Conservation (phyloP, 495 filamentous ascomycete genomes). For the Elaphomyces granulatus region DNA sequence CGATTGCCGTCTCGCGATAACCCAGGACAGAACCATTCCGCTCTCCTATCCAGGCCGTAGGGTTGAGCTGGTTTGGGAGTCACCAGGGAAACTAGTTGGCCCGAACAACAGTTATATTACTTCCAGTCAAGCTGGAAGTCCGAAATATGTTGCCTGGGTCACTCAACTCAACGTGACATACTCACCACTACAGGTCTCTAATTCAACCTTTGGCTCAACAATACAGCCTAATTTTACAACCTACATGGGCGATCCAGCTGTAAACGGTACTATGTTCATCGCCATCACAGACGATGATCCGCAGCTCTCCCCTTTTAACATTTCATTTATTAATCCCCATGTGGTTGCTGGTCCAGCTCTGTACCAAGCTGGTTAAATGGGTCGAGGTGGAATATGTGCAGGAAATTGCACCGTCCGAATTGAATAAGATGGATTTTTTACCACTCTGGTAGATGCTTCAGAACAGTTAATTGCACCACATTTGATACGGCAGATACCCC, state of each 20-base stretch:
- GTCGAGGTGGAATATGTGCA: too few species aligned
- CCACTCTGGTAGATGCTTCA: too few species aligned
- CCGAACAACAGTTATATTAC: conserved; percentile 77
- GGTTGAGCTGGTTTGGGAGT: conserved; percentile 60
- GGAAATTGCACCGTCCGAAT: too few species aligned
- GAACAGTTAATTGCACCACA: too few species aligned
- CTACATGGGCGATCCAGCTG: conserved; percentile 48
- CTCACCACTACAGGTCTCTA: conserved; percentile 43
- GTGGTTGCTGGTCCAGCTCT: conserved; percentile 58
- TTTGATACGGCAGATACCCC: too few species aligned
- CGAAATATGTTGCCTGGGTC: conserved; percentile 62
- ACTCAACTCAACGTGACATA: conserved; percentile 81
- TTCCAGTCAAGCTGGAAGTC: conserved; percentile 37
- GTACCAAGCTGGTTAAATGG: conserved; percentile 70
- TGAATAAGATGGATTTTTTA: too few species aligned
- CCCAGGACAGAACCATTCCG: conserved; percentile 48
- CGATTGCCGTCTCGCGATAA: conserved; percentile 48
- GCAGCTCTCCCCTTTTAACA: conserved; percentile 62
- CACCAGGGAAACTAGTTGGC: conserved; percentile 51
- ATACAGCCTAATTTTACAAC: conserved; percentile 52
- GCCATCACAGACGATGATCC: conserved; percentile 57
- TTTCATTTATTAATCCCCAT: conserved; percentile 58
- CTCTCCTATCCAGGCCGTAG: conserved; percentile 64
- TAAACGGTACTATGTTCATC: conserved; percentile 72
- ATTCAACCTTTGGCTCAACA: conserved; percentile 44